Base-by-base conservation (phyloP, 495 filamentous ascomycete species). In the Parmelia sp. region DNA sequence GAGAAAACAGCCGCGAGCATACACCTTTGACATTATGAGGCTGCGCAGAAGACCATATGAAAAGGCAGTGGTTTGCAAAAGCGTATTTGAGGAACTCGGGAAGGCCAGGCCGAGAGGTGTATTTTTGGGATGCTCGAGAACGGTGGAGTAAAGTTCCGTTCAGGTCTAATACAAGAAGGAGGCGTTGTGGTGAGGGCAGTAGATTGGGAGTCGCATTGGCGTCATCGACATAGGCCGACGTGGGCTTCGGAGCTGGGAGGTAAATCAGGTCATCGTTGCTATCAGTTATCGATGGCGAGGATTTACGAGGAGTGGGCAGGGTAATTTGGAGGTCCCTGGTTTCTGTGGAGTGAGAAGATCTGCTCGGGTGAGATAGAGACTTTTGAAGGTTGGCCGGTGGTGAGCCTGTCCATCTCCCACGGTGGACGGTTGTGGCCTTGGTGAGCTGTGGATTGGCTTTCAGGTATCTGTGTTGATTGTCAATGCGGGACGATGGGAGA, bases 31-130 rank as follows among this genome's bases (percentile, higher is more conserved):
- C 88, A 61, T 92, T 97, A 10, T 75, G 64, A 0, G 86, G 86
- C 33, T 78, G 81, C 0, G 95, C 92, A 53, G 89, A 93, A 0
- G 92, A 95, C 93, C 94, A 98, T 61, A 98, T 83, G 76, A 96
- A 89, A 21, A 96, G 87, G 37, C 73, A 78, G 77, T 92, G 90
- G 33, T 84, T 83, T 23, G 79, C 67, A 58, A 92, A 77, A 65
- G 88, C 78, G 67, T 88, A 86, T 2, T 75, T 59, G 1, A 97
- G 75, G 76, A 98, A 97, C 0, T 73, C 35, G 1, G 74, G 57
- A 0, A 93, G 80, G 37, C 79, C 77, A 0, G 88, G 87, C 6
- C 94, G 85, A 55, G 77, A 72, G 4, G 79, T 70, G 71, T 89
- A 88, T 7, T 23, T 17, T 49, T 58, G 40, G 40, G 17, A n/a